Percentiles rank a stretch among this genome's conserved stretches.
phyloP scores from a whole-genome alignment of 2,329 filamentous ascomycete species.

The Trichoderma koningii region DNA sequence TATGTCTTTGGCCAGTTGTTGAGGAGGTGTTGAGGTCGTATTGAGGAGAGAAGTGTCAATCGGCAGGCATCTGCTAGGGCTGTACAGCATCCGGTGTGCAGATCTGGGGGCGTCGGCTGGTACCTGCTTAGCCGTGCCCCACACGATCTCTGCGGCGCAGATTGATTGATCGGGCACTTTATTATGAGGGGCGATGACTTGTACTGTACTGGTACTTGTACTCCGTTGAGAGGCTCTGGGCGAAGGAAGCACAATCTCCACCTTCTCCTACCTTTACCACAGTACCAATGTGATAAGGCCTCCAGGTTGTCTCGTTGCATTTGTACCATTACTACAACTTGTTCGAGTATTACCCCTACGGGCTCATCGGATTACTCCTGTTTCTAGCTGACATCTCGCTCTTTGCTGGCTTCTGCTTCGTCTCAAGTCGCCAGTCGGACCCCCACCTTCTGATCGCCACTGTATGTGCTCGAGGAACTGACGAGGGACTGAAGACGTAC shows the following conservation, averaged over 20 bases:
- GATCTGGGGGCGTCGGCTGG: background rate
- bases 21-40: too few species aligned
- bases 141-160: background rate
- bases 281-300: too few species aligned
- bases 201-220: too few species aligned
- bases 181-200: too few species aligned
- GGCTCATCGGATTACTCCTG: too few species aligned
- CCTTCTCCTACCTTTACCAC: background rate
- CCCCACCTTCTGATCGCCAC: too few species aligned
- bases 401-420: too few species aligned
- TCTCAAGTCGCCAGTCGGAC: too few species aligned
- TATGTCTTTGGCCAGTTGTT: too few species aligned
- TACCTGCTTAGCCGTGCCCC: conserved; percentile 13
- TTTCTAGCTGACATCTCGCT: too few species aligned
- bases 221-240: background rate
- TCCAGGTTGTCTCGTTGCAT: too few species aligned
- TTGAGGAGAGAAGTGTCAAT: background rate
- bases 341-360: background rate
- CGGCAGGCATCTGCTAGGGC: background rate
- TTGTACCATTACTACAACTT: too few species aligned
- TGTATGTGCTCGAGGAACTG: background rate
- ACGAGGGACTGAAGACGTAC: background rate
- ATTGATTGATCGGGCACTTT: background rate
- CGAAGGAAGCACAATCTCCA: background rate
- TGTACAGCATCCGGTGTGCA: background rate